These are phyloP conservation scores for Incumbomyces delicatus DNA, from an alignment of 2,329 filamentous ascomycete species.

Conservation along the genomic window DNA sequence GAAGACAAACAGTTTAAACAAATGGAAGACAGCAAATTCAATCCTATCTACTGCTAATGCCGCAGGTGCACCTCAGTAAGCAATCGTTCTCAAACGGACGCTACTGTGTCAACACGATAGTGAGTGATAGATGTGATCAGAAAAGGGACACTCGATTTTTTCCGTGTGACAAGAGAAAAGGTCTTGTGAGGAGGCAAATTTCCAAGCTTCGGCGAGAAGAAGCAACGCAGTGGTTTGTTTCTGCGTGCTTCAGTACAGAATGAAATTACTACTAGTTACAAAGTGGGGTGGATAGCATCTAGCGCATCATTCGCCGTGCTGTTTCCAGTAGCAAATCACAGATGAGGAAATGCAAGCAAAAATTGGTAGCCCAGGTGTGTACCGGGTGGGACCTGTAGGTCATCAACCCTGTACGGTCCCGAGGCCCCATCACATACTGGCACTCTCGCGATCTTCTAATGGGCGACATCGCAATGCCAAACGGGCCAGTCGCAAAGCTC, in stretches of 20 bases:
- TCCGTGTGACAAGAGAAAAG: not conserved
- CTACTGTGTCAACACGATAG: not conserved
- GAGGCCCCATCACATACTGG: not conserved
- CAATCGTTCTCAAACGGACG: not conserved
- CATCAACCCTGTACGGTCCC: not conserved
- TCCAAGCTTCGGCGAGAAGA: not conserved
- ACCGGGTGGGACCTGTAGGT: not conserved
- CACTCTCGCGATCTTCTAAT: not conserved
- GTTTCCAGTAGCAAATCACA: slow-evolving; percentile 3
- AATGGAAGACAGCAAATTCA: not conserved
- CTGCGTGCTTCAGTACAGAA: not conserved
- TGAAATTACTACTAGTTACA: slow-evolving; percentile 7
- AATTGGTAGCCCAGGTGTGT: not conserved
- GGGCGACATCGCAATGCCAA: not conserved
- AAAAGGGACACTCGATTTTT: slow-evolving; percentile 1
- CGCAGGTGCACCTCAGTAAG: not conserved
- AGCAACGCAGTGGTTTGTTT: not conserved
- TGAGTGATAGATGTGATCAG: not conserved
- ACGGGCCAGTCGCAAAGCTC: not conserved
- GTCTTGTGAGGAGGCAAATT: not conserved
- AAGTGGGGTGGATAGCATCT: slow-evolving; percentile 2
- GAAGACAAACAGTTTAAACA: not conserved
- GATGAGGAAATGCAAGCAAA: slow-evolving; percentile 1
- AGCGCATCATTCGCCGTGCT: not conserved
- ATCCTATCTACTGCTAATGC: not conserved